A percentile compares a stretch with the other conserved stretches of the same genome.
Conservation (phyloP, 2,329 filamentous ascomycete species). For the Cryphonectria carpinicola region DNA sequence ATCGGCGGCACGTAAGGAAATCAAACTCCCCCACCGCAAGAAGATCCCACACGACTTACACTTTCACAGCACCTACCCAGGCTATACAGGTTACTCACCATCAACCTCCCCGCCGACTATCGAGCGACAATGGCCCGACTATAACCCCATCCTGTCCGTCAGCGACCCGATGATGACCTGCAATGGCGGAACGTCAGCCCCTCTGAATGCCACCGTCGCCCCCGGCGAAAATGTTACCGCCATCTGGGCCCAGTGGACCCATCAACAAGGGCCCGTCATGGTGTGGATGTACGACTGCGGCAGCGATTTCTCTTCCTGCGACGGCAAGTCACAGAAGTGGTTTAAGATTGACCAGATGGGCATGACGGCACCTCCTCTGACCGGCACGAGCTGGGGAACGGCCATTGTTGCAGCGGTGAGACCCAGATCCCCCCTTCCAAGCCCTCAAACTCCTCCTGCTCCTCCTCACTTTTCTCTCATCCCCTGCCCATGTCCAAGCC, state of each 20-base stretch:
- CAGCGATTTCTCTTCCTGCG: constrained; percentile 51
- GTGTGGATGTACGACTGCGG: constrained; percentile 61
- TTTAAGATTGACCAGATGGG: constrained; percentile 64
- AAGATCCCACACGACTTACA: background rate
- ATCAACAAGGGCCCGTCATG: constrained; percentile 61
- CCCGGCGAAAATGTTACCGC: constrained; percentile 54
- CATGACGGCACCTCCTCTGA: constrained; percentile 48
- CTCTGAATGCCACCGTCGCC: constrained; percentile 47
- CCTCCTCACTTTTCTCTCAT: background rate
- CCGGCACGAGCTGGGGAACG: constrained; percentile 52
- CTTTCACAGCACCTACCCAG: constrained; percentile 40
- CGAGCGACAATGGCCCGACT: constrained; percentile 61
- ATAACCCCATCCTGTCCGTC: constrained; percentile 56
- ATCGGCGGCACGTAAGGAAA: constrained; percentile 42
- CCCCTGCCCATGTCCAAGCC: background rate
- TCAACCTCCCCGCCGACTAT: constrained; percentile 54
- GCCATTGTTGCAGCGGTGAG: constrained; percentile 44
- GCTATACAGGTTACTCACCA: constrained; percentile 55
- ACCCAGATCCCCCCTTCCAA: background rate
- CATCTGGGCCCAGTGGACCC: constrained; percentile 61
- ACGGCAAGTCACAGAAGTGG: constrained; percentile 57
- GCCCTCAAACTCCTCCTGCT: background rate
- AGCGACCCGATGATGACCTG: constrained; percentile 57
- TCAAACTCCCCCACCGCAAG: too few relatives aligned
- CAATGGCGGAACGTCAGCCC: constrained; percentile 56